Conservation (phyloP, 2,329 filamentous ascomycete species). For the Sporothrix protearum region DNA sequence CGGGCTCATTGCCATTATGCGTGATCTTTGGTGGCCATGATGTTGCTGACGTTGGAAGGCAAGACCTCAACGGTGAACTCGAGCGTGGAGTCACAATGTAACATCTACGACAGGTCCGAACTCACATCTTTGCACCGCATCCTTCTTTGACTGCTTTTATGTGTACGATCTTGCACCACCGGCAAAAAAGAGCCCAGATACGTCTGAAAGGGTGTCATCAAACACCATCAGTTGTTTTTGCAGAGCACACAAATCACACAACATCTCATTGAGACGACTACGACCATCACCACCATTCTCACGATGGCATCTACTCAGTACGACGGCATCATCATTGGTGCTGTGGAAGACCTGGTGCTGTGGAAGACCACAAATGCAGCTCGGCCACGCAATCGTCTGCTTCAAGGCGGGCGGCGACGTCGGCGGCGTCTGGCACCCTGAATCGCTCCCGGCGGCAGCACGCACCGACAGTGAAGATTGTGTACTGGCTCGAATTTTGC, state of each 20-base stretch:
- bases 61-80: background rate
- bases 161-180: background rate
- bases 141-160: background rate
- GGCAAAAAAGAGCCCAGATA: no score
- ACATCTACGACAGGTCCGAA: background rate
- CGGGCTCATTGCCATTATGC: no score
- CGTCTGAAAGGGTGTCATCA: background rate
- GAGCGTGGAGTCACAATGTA: background rate
- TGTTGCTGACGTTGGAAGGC: background rate
- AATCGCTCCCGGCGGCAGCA: conserved; percentile 71
- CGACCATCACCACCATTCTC: background rate
- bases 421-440: conserved; percentile 78
- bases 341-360: conserved; percentile 65
- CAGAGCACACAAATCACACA: background rate
- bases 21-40: no score
- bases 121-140: no score
- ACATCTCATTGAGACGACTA: background rate
- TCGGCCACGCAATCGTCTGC: conserved; percentile 56
- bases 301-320: background rate
- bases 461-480: conserved; percentile 71
- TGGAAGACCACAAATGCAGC: conserved; percentile 58
- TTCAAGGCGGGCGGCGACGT: conserved; percentile 63
- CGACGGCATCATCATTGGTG: conserved; percentile 64
- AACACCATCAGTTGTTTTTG: background rate
- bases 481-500: conserved; percentile 51